Evolutionary conservation across 208 protist genomes (phyloP).

Genomic region (Wallacemonas sp.): DNA sequence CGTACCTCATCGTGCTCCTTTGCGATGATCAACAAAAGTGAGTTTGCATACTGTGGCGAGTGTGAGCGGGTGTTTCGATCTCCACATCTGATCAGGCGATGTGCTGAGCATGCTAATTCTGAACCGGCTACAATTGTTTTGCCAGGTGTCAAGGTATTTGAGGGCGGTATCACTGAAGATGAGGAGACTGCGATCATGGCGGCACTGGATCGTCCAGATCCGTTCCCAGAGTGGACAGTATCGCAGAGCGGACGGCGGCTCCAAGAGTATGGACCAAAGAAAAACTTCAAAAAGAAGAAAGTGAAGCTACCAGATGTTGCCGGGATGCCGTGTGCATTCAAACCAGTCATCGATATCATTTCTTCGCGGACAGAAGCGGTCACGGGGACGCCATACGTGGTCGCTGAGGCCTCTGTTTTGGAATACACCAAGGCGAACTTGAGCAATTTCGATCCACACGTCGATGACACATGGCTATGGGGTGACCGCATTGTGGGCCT

Average conservation of each 20-base stretch:
- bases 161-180: slow-evolving; percentile 37
- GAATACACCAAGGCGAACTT: slow-evolving; percentile 60
- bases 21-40: slow-evolving; percentile 37
- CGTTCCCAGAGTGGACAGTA: slow-evolving; percentile 67
- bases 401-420: slow-evolving; percentile 73
- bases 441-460: slow-evolving; percentile 87
- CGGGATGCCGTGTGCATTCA: slow-evolving; percentile 59
- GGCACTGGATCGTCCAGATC: slow-evolving; percentile 61
- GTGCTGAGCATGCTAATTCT: slow-evolving; percentile 41
- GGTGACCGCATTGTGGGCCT: slow-evolving; percentile 78
- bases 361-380: slow-evolving; percentile 19
- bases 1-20: slow-evolving; percentile 80
- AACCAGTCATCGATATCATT: slow-evolving; percentile 37
- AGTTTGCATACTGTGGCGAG: slow-evolving; percentile 40
- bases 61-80: slow-evolving; percentile 47
- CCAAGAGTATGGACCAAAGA: slow-evolving; percentile 81
- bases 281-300: slow-evolving; percentile 91
- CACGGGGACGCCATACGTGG: slow-evolving; percentile 38
- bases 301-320: slow-evolving; percentile 46
- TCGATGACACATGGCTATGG: slow-evolving; percentile 93
- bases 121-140: slow-evolving; percentile 21
- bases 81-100: slow-evolving; percentile 25
- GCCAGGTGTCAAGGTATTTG: slow-evolving; percentile 47
- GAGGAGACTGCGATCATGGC: slow-evolving; percentile 54
- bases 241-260: slow-evolving; percentile 89